Evolutionary conservation across 129 eudicot genomes (phyloP), one percentile per base, ranked within the genome.

Genomic region (Rutidosis leptorrhynchoides): DNA sequence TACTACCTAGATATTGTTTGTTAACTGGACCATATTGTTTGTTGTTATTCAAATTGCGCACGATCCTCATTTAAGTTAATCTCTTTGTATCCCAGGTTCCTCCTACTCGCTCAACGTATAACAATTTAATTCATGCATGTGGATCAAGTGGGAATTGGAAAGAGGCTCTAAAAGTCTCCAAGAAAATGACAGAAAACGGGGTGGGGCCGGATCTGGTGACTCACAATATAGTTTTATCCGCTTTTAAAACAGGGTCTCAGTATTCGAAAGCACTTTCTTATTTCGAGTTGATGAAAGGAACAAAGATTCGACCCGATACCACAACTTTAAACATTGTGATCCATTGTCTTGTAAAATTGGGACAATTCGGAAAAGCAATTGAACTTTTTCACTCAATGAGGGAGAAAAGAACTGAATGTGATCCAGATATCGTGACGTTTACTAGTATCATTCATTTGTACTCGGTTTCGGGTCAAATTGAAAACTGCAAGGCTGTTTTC

Each of bases 141-240:
- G 98, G 98, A 67, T 85, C 89, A 60, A 88, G 96, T 59, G 99
- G 99, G 62, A 93, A 93, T 73, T 93, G 99, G 99, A 86, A 73
- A 76, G 96, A 93, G 78, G 99, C 96, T 68, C 77, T 93, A 30
- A 89, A 79, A 64, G 80, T 93, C 67, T 84, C 85, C 78, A 93
- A 89, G 67, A 81, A 67, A 62, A 93, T 93, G 99, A 93, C 99
- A 49, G 99, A 93, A 60, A 93, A 88, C 29, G 96, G 99, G 58
- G 92, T 89, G 53, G 99, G 99, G 68, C 99, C 99, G 35, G 99
- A 93, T 77, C 85, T 93, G 54, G 95, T 88, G 55, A 93, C 99
- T 62, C 99, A 93, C 86, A 93, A 93, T 60, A 89, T 86, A 35
- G 77, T 93, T 76, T 69, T 93, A 53, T 93, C 99, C 23, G 96